Percentiles rank a stretch among this genome's conserved stretches.
Conservation (phyloP, 2,329 filamentous ascomycete species). For the Colletotrichum sp. region DNA sequence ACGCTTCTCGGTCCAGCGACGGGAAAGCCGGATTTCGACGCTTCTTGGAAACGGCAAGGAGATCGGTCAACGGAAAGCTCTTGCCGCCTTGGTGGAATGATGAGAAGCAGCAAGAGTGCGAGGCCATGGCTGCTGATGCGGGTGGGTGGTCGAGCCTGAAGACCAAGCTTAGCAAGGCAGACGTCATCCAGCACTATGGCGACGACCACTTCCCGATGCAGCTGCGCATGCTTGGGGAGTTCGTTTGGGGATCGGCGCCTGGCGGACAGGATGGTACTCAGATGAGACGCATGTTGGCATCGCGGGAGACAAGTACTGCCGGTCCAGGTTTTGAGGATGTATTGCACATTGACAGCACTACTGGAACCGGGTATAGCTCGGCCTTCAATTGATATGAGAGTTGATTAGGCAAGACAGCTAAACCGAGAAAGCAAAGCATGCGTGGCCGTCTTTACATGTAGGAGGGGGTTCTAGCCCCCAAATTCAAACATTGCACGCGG, state of each 20-base stretch:
- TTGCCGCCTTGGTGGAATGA: conserved; percentile 51
- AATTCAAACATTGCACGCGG: neutral
- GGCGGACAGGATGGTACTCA: conserved; percentile 30
- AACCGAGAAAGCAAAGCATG: neutral
- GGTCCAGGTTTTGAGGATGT: neutral
- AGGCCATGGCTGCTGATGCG: conserved; percentile 32
- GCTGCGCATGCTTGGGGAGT: conserved; percentile 52
- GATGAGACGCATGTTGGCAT: conserved; percentile 28
- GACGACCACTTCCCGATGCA: conserved; percentile 52
- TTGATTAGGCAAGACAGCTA: neutral
- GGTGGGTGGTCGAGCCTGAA: conserved; percentile 32
- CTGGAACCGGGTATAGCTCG: neutral
- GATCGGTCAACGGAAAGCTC: conserved; percentile 28
- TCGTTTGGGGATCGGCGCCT: conserved; percentile 35
- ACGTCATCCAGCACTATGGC: conserved; percentile 47
- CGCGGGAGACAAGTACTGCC: neutral
- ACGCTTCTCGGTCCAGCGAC: conserved; percentile 24
- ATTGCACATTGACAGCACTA: neutral
- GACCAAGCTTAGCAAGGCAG: conserved; percentile 33
- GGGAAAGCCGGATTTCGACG: conserved; percentile 36
- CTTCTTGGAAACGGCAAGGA: conserved; percentile 34
- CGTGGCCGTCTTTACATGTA: neutral
- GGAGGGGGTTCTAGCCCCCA: neutral
- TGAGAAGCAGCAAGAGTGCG: conserved; percentile 42
- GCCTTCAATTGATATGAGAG: neutral